Evolutionary conservation across 2,329 filamentous ascomycete species (phyloP).

Genomic region (Xylaria multiplex): DNA sequence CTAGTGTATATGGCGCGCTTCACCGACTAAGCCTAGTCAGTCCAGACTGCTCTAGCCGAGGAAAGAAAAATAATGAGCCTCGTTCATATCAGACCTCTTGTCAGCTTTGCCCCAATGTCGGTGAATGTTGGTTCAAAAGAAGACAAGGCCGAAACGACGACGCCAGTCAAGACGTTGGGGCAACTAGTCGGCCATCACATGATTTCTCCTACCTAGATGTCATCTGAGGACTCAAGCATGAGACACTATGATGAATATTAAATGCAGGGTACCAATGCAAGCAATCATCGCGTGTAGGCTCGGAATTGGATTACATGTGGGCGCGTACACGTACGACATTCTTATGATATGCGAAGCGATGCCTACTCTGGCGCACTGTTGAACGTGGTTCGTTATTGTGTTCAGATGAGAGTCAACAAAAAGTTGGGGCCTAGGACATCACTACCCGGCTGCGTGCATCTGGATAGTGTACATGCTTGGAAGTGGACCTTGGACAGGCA

Average conservation of each 20-base stretch:
- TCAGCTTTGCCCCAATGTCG: constrained; percentile 33
- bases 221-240: constrained; percentile 11
- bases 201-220: neutral
- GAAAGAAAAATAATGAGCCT: neutral
- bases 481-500: constrained; percentile 21
- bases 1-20: constrained; percentile 10
- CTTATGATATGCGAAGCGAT: constrained; percentile 2
- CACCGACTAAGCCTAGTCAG: constrained; percentile 5
- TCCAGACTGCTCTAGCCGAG: constrained; percentile 10
- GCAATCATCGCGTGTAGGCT: constrained; percentile 8
- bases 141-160: constrained; percentile 1
- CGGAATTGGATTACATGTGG: constrained; percentile 15
- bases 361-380: neutral
- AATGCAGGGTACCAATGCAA: constrained; percentile 18
- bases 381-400: constrained; percentile 7
- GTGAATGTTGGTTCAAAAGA: constrained; percentile 13
- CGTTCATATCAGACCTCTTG: constrained; percentile 11
- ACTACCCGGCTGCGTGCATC: constrained; percentile 17
- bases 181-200: constrained; percentile 17
- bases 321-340: constrained; percentile 4
- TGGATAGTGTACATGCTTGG: neutral
- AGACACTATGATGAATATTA: neutral
- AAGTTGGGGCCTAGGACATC: neutral
- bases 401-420: constrained; percentile 6
- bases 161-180: constrained; percentile 22